phyloP scores from a whole-genome alignment of 768 basidiomycete genomes.

The Tylopilus subfusipes region DNA sequence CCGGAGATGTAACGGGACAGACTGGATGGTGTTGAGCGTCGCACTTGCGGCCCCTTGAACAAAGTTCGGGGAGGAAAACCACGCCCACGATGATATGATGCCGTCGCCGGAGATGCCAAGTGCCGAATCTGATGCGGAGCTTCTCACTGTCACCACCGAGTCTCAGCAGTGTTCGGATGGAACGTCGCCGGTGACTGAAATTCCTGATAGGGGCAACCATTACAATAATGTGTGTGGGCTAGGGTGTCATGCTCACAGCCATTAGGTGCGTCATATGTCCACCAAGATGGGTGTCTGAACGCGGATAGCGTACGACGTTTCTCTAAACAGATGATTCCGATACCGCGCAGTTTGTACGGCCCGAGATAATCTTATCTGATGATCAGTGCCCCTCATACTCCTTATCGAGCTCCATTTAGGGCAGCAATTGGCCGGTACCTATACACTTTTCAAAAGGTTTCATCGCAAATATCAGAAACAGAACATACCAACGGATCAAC shows the following conservation, averaged over 20 bases:
- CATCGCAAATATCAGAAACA: background rate
- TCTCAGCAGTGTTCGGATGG: conserved; percentile 6
- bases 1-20: background rate
- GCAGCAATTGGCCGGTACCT: background rate
- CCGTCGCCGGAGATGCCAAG: conserved; percentile 6
- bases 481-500: background rate
- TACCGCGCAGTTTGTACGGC: background rate
- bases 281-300: no score
- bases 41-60: background rate
- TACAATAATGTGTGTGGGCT: background rate
- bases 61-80: background rate
- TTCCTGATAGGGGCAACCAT: background rate
- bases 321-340: background rate
- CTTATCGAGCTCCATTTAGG: background rate
- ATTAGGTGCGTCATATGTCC: background rate
- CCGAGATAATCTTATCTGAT: background rate
- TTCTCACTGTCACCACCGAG: conserved; percentile 4
- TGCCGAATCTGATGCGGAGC: conserved; percentile 2
- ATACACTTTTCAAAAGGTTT: background rate
- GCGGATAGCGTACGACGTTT: no score
- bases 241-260: background rate
- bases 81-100: background rate
- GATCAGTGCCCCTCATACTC: background rate
- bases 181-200: conserved; percentile 2
- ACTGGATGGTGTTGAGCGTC: background rate